Evolutionary conservation across 2,329 filamentous ascomycete genomes (phyloP), one percentile per base, ranked within the genome.

Genomic region (Didymosphaeria variabile): DNA sequence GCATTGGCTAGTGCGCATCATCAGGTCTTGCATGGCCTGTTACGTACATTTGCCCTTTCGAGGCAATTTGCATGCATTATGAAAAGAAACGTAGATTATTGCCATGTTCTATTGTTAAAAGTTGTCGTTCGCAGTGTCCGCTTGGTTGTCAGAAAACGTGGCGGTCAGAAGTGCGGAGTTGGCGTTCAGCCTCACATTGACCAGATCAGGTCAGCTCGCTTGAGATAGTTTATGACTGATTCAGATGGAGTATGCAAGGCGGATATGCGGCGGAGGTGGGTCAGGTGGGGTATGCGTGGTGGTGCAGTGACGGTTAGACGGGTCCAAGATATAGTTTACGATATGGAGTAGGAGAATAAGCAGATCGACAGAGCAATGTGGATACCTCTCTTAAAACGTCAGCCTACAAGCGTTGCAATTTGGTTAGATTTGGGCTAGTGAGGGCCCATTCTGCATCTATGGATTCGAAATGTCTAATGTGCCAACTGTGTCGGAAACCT

Each of bases 131-230:
- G n/a, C 0, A 5, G 38, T 17, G 26, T 5, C 31, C 47, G 47
- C 12, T 19, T 21, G 32, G 4, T 40, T 40, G 49, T 52, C 49
- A 52, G n/a, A 38, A 52, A 52, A 23, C 12, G 49, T 38, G 49
- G 49, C 32, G 31, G 49, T 52, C 49, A 52, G 49, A 40, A 52
- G 23, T 19, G 49, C 34, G 32, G 31, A 52, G 19, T n/a, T 26
- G 15, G 19, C 1, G 12, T 21, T n/a, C n/a, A 52, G 31, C 34
- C 34, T 40, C 17, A 15, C 38, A 29, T 49, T 2, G 1, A 40
- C 9, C 29, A 6, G 29, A 34, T 38, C 15, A 15, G 49, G 15
- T 26, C 49, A 23, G 29, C 23, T 29, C 23, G 45, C 45, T 23
- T 29, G 13, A 12, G 26, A 29, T 29, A 29, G 3, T 2, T 31